A percentile compares a stretch with the other conserved stretches of the same genome.
Conservation (phyloP, 345 rosid species). For the Camelina neglecta region DNA sequence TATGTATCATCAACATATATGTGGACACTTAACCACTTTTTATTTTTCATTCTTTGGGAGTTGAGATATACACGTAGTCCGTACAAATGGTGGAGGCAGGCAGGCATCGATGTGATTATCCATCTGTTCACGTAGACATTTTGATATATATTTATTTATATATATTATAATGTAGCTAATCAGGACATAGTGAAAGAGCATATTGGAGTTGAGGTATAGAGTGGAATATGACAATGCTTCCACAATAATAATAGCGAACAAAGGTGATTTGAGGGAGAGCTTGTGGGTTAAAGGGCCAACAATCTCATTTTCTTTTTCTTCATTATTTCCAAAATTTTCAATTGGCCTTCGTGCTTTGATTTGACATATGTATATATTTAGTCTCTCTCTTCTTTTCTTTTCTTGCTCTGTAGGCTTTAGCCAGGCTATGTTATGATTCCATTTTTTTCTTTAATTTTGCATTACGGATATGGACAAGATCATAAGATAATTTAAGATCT, state of each 20-base stretch:
- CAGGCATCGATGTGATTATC: constrained; percentile 23
- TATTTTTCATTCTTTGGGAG: no score
- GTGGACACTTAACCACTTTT: no score
- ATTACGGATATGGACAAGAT: constrained; percentile 36
- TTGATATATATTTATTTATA: neutral
- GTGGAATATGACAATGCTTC: constrained; percentile 43
- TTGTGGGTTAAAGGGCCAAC: constrained; percentile 45
- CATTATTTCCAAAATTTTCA: constrained; percentile 17
- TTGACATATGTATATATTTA: constrained; percentile 4
- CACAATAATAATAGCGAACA: constrained; percentile 38
- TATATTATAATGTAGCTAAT: constrained; percentile 1
- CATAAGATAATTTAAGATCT: constrained; percentile 6
- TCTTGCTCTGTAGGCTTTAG: neutral
- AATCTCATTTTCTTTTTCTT: constrained; percentile 30
- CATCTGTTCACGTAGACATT: constrained; percentile 23
- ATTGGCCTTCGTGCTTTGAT: constrained; percentile 31
- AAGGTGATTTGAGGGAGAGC: constrained; percentile 24
- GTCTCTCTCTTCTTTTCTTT: neutral
- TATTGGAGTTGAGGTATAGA: constrained; percentile 22
- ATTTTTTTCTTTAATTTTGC: neutral
- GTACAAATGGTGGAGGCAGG: constrained; percentile 3
- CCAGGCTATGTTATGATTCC: constrained; percentile 30
- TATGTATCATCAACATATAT: neutral
- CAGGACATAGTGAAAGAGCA: constrained; percentile 39
- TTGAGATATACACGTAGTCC: constrained; percentile 16